These are phyloP conservation scores for Hanseniaspora guilliermondii DNA, from an alignment of 805 yeast genomes.

Conservation along the genomic window DNA sequence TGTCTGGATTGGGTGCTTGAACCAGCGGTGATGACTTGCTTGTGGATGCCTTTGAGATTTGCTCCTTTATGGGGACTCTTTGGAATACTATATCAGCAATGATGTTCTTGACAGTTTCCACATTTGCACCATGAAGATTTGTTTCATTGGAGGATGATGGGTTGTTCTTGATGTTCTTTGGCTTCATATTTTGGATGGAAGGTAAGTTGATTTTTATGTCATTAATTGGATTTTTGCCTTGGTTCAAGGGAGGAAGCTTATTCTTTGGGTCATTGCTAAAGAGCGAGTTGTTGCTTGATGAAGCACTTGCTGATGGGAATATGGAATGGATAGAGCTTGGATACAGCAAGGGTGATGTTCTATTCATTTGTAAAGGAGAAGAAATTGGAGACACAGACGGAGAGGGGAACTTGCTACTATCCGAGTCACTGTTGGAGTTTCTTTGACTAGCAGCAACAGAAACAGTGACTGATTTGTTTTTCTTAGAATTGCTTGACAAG, in stretches of 20 bases:
- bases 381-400: conserved; percentile 11
- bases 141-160: conserved; percentile 6
- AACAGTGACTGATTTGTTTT: conserved; percentile 5
- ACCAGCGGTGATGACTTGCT: neutral
- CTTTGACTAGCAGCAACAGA: conserved; percentile 11
- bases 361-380: conserved; percentile 6
- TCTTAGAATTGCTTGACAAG: neutral
- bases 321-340: conserved; percentile 9
- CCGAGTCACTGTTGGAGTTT: conserved; percentile 11
- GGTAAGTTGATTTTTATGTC: conserved; percentile 2
- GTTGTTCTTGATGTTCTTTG: neutral
- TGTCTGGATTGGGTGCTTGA: conserved; percentile 1
- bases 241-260: neutral
- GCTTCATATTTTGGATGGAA: neutral
- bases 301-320: conserved; percentile 3
- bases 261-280: neutral
- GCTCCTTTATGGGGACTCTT: conserved; percentile 20
- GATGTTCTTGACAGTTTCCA: conserved; percentile 21
- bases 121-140: conserved; percentile 1
- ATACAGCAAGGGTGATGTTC: conserved; percentile 7
- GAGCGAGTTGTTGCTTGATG: neutral
- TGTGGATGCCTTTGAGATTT: conserved; percentile 9
- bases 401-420: conserved; percentile 9
- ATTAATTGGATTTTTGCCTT: neutral
- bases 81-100: conserved; percentile 22